phyloP scores from a whole-genome alignment of 371 early-diverging fungal species.

The Mortierella sp. region DNA sequence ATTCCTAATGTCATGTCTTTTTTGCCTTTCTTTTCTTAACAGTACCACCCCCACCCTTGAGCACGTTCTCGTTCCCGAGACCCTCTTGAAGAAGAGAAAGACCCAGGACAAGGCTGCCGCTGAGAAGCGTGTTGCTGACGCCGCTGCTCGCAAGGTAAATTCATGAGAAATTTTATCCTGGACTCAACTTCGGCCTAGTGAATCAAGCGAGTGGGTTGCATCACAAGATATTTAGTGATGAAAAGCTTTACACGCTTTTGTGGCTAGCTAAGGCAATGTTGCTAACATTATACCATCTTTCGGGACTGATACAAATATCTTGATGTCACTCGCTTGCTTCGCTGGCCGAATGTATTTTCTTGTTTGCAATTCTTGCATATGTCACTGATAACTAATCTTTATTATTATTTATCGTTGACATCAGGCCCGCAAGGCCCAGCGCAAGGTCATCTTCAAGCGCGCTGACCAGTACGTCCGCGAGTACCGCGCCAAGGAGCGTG shows the following conservation, averaged over 20 bases:
- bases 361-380: background rate
- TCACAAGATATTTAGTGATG: conserved; percentile 72
- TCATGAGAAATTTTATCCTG: background rate
- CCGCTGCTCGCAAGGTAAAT: conserved; percentile 80
- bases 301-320: conserved; percentile 77
- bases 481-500: conserved; percentile 90
- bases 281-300: conserved; percentile 87
- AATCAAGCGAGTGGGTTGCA: conserved; percentile 7
- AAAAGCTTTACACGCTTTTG: conserved; percentile 58
- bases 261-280: conserved; percentile 73
- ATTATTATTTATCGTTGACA: conserved; percentile 40
- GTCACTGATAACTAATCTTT: conserved; percentile 23
- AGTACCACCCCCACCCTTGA: conserved; percentile 71
- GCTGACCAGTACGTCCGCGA: conserved; percentile 97
- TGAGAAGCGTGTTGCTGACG: conserved; percentile 75
- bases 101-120: conserved; percentile 86
- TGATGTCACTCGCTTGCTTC: background rate
- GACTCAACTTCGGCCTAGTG: background rate
- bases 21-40: conserved; percentile 3
- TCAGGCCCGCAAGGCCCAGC: conserved; percentile 87
- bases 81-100: conserved; percentile 97
- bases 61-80: conserved; percentile 92
- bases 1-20: conserved; percentile 15
- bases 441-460: conserved; percentile 97
- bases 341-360: conserved; percentile 62